phyloP scores from a whole-genome alignment of 169 alveolate species.

The Prorocentrum cordatum region DNA sequence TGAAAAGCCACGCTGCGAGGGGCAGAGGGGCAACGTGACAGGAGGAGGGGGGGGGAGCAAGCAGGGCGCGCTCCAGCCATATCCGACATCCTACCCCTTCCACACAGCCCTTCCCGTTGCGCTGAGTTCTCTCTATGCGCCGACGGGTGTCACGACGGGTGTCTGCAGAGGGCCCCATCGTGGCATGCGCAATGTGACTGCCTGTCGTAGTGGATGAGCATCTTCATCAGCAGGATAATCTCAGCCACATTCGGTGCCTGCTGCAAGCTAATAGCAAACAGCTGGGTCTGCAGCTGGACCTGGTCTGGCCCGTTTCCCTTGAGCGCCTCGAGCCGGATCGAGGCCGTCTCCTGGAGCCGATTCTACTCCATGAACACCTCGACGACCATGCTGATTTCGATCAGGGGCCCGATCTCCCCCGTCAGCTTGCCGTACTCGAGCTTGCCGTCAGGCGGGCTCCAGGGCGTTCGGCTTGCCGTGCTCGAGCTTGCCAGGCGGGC shows the following conservation, averaged over 20 bases:
- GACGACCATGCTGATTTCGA: constrained; percentile 71
- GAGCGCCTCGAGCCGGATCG: constrained; percentile 93
- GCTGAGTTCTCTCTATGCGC: no score
- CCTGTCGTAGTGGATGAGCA: constrained; percentile 94
- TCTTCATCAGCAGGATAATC: constrained; percentile 89
- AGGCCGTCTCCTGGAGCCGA: constrained; percentile 93
- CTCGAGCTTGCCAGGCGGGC: no score
- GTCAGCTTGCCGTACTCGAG: constrained; percentile 75
- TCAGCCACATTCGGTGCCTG: constrained; percentile 89
- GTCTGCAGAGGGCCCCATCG: no score
- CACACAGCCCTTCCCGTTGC: no score
- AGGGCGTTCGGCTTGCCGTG: constrained; percentile 79
- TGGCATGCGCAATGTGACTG: no score
- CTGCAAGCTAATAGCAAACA: constrained; percentile 91
- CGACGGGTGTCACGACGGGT: no score
- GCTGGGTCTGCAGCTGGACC: constrained; percentile 95
- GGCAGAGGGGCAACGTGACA: no score
- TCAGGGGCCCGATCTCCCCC: neutral
- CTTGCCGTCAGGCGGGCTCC: constrained; percentile 90
- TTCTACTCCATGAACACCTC: constrained; percentile 85
- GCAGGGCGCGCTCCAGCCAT: no score
- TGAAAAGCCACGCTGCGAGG: no score
- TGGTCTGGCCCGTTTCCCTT: constrained; percentile 93
- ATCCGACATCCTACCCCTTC: no score
- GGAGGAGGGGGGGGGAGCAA: no score